Evolutionary conservation across 164 flowering plant species (phyloP).

Genomic region (Piper longum): DNA sequence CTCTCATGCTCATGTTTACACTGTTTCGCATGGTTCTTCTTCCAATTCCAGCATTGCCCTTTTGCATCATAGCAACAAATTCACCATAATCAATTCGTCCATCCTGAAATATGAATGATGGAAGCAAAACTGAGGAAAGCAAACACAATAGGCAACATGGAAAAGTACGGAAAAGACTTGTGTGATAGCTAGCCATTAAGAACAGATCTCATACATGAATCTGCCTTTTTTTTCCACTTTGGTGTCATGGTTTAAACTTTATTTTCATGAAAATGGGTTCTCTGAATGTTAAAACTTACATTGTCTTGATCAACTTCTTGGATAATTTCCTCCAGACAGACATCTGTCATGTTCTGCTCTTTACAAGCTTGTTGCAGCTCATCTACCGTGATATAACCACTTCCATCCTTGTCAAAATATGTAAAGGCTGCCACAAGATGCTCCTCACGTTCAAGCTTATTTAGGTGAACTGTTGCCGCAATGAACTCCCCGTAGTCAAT

Average conservation of each 20-base stretch:
- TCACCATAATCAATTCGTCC: slow-evolving; percentile 91
- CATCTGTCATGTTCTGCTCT: slow-evolving; percentile 88
- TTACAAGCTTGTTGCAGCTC: slow-evolving; percentile 92
- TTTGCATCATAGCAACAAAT: slow-evolving; percentile 95
- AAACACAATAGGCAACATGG: background rate
- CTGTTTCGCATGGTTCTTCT: slow-evolving; percentile 89
- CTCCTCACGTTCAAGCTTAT: slow-evolving; percentile 92
- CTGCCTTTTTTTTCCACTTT: background rate
- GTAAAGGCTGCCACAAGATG: slow-evolving; percentile 89
- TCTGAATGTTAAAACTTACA: slow-evolving; percentile 28
- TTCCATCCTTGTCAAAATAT: slow-evolving; percentile 94
- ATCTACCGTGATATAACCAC: slow-evolving; percentile 92
- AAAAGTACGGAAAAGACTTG: background rate
- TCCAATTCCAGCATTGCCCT: slow-evolving; percentile 79
- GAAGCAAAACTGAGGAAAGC: background rate
- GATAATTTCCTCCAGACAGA: slow-evolving; percentile 72
- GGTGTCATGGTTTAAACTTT: background rate
- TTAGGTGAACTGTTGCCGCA: slow-evolving; percentile 91
- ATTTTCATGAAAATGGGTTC: too few relatives aligned
- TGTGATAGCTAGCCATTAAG: background rate
- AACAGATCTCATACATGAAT: background rate
- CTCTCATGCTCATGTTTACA: slow-evolving; percentile 77
- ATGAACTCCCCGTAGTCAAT: slow-evolving; percentile 95
- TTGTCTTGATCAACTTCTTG: slow-evolving; percentile 97
- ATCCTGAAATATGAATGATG: slow-evolving; percentile 35